These are phyloP conservation scores for Manihot esculenta DNA, from an alignment of 441 rosid species.

Conservation along the genomic window DNA sequence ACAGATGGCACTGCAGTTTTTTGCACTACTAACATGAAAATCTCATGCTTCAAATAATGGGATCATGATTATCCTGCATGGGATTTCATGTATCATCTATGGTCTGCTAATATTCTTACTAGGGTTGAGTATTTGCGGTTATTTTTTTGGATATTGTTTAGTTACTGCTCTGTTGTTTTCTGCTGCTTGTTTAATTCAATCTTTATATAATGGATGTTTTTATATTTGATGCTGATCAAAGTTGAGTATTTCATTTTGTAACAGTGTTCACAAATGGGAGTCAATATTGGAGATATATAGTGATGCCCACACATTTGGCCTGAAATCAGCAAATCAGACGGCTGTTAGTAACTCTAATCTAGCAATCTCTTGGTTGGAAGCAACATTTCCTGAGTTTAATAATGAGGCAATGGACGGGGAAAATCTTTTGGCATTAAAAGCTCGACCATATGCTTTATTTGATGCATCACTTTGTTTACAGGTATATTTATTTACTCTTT, in stretches of 20 bases:
- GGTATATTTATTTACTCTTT: conserved; percentile 40
- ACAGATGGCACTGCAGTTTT: conserved; percentile 17
- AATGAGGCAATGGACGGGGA: conserved; percentile 51
- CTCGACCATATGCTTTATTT: conserved; percentile 69
- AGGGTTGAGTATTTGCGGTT: neutral
- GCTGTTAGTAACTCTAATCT: conserved; percentile 69
- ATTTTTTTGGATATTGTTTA: neutral
- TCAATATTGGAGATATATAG: conserved; percentile 67
- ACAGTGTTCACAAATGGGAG: conserved; percentile 83
- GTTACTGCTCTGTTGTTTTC: neutral
- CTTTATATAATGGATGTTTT: conserved; percentile 11
- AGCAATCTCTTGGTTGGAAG: conserved; percentile 95
- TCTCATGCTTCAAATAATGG: neutral
- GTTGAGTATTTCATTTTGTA: conserved; percentile 27
- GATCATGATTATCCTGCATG: neutral
- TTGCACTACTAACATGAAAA: neutral
- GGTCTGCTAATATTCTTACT: conserved; percentile 8
- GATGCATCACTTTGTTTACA: conserved; percentile 91
- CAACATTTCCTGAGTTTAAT: conserved; percentile 79
- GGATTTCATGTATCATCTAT: neutral
- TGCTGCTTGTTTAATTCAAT: neutral
- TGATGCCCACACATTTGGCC: conserved; percentile 79
- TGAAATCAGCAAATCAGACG: conserved; percentile 56
- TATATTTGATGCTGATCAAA: conserved; percentile 24
- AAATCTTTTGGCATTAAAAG: conserved; percentile 50